These are phyloP conservation scores for Yamadazyma paraphyllophila DNA, from an alignment of 805 yeast species.

Conservation along the genomic window DNA sequence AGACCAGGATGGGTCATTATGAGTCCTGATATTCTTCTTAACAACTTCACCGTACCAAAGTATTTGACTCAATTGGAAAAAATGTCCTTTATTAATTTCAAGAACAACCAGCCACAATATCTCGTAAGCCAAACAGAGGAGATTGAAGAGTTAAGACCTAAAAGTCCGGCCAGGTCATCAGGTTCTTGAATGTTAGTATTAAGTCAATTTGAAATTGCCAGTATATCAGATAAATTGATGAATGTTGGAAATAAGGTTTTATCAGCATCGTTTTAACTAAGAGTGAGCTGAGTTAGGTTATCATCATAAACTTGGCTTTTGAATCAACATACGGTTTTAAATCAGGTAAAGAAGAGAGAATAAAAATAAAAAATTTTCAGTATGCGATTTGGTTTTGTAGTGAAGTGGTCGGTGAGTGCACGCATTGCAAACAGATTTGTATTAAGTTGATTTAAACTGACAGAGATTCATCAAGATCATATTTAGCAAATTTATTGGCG, in stretches of 20 bases:
- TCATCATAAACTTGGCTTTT: constrained; percentile 39
- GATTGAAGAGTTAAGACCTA: constrained; percentile 80
- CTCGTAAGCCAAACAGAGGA: constrained; percentile 66
- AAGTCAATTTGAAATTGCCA: background rate
- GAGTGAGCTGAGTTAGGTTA: constrained; percentile 60
- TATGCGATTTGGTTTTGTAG: background rate
- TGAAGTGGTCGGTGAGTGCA: background rate
- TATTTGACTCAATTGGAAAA: constrained; percentile 31
- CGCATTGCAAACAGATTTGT: no score
- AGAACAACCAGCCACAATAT: constrained; percentile 43
- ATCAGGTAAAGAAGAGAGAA: background rate
- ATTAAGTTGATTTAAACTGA: background rate
- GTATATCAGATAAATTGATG: constrained; percentile 28
- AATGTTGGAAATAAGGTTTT: constrained; percentile 49
- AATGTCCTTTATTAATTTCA: constrained; percentile 30
- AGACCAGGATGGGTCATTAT: constrained; percentile 91
- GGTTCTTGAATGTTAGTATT: constrained; percentile 1
- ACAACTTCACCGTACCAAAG: constrained; percentile 52
- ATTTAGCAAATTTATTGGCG: constrained; percentile 19
- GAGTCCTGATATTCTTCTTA: constrained; percentile 77
- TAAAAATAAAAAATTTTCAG: constrained; percentile 2
- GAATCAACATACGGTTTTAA: constrained; percentile 27
- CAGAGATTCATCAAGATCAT: background rate
- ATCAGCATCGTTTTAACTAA: constrained; percentile 50
- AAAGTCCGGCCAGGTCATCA: constrained; percentile 53